Base-by-base conservation (phyloP, 345 rosid species). In the Melaleuca alternifolia region DNA sequence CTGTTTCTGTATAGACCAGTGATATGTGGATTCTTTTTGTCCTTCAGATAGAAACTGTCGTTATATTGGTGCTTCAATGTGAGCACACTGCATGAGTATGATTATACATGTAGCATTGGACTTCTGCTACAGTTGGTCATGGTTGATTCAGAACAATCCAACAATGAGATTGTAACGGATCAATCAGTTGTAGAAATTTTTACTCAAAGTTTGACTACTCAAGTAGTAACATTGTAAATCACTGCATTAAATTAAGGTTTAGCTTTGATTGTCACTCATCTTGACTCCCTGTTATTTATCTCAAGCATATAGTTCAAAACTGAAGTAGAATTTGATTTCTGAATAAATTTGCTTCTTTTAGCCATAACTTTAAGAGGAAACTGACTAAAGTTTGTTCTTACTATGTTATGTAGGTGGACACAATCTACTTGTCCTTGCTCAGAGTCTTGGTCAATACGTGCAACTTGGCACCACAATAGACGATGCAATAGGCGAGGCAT, bases 401-500 rank as follows among this genome's bases (percentile, higher is more conserved):
- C 71, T 83, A 52, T 87, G 51, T 85, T 86, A 86, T 83, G 57
- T 84, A 96, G 99, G 98, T 82, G 99, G 98, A 88, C 99, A 97
- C 89, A 97, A 96, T 90, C 89, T 97, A 61, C 91, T 97, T 82
- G 89, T 96, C 89, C 96, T 97, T 89, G 97, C 98, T 56, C 98
- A 86, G 87, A 91, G 89, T 89, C 97, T 97, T 89, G 99, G 99
- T 51, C 98, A 93, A 37, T 97, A 96, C 86, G 91, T 95, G 86
- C 99, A 95, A 87, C 96, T 96, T 65, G 99, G 98, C 65, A 97
- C 99, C 83, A 89, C 98, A 14, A 90, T 97, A 89, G 98, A 97
- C 89, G 99, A 97, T 93, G 99, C 99, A 54, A 94, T 97, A 88
- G 98, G 99, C 7, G 98, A 97, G 88, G 97, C 99, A 81, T 97